phyloP scores from a whole-genome alignment of 2,329 filamentous ascomycete species.

The Neonectria sp. region DNA sequence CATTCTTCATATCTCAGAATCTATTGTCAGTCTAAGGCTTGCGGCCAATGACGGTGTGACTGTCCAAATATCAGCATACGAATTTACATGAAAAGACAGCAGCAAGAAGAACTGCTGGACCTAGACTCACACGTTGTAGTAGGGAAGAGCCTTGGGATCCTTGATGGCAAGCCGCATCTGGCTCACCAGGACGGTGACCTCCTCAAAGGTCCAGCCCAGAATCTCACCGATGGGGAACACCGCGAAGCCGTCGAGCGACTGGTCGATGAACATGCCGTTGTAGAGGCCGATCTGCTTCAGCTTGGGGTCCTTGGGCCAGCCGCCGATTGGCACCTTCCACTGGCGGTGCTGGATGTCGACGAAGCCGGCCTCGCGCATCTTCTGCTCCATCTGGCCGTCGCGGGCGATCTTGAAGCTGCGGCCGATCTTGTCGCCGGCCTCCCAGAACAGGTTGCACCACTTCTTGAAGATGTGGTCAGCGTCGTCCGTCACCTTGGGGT shows the following conservation, averaged over 20 bases:
- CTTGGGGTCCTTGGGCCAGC: slow-evolving; percentile 59
- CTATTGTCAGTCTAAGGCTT: slow-evolving; percentile 18
- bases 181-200: slow-evolving; percentile 42
- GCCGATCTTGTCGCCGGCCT: slow-evolving; percentile 44
- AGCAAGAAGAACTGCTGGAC: neutral
- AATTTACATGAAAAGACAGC: neutral
- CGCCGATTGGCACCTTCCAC: slow-evolving; percentile 58
- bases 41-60: slow-evolving; percentile 33
- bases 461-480: slow-evolving; percentile 40
- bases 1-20: neutral
- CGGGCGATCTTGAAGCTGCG: slow-evolving; percentile 45
- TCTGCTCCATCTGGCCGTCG: slow-evolving; percentile 37
- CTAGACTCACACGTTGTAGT: slow-evolving; percentile 27
- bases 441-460: slow-evolving; percentile 48
- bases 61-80: slow-evolving; percentile 1
- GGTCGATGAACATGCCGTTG: slow-evolving; percentile 46
- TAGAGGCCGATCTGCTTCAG: slow-evolving; percentile 60
- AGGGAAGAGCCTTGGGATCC: slow-evolving; percentile 24
- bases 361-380: slow-evolving; percentile 52
- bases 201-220: slow-evolving; percentile 47
- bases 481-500: slow-evolving; percentile 29
- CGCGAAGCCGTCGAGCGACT: slow-evolving; percentile 48
- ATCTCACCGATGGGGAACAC: slow-evolving; percentile 46
- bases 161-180: slow-evolving; percentile 38
- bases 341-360: slow-evolving; percentile 48